A percentile compares a stretch with the other conserved stretches of the same genome.
phyloP scores from a whole-genome alignment of 192 early-diverging fungal species.

The Chytriomyces hyalinus region DNA sequence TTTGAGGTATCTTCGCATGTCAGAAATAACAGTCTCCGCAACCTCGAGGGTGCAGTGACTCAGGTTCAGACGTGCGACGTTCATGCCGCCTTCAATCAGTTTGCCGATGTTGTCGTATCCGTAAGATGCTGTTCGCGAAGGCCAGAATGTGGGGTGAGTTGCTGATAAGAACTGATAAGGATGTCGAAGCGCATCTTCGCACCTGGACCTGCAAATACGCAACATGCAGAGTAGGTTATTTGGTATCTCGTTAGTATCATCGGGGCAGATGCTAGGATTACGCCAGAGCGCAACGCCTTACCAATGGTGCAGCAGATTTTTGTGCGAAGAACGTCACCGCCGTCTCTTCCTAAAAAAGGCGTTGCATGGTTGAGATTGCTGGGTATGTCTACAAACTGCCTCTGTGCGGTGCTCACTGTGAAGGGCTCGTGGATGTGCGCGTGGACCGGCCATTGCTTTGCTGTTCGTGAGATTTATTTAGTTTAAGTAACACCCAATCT shows the following conservation, averaged over 20 bases:
- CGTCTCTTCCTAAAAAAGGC: slow-evolving; percentile 8
- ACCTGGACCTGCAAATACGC: slow-evolving; percentile 6
- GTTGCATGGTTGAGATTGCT: neutral
- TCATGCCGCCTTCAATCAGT: slow-evolving; percentile 59
- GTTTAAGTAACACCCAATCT: too few species aligned
- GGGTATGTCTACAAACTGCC: neutral
- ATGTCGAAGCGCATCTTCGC: neutral
- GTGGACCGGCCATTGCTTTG: too few species aligned
- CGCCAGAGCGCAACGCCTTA: neutral
- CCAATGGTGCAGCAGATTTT: slow-evolving; percentile 34
- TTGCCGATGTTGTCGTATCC: slow-evolving; percentile 49
- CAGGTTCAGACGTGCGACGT: slow-evolving; percentile 61
- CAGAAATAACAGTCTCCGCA: slow-evolving; percentile 54
- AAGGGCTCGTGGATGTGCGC: neutral
- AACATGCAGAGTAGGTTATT: neutral
- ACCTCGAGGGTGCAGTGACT: slow-evolving; percentile 62
- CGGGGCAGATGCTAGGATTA: neutral
- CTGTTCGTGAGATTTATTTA: too few species aligned
- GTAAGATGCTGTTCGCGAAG: slow-evolving; percentile 42
- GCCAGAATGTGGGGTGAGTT: neutral
- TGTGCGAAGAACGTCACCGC: slow-evolving; percentile 20
- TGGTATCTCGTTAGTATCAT: neutral
- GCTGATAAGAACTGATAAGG: too few species aligned
- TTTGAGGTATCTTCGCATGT: slow-evolving; percentile 47
- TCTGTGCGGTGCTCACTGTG: neutral